A percentile compares a stretch with the other conserved stretches of the same genome.
These are phyloP conservation scores for Boletellus ananas DNA, from an alignment of 768 basidiomycete genomes.

Conservation along the genomic window DNA sequence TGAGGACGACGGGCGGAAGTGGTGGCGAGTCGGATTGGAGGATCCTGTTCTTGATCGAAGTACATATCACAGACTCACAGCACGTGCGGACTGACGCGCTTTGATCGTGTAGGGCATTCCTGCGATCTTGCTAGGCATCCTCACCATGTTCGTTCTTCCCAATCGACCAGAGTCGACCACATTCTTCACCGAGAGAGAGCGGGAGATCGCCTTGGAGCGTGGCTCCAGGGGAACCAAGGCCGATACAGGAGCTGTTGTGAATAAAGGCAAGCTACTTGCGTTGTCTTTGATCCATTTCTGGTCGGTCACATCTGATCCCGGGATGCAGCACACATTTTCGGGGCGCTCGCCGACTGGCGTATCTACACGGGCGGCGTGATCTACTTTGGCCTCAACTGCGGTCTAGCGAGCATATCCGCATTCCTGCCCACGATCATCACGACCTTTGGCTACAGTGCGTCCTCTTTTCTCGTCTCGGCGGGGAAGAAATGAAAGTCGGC, in stretches of 20 bases:
- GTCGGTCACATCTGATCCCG: neutral
- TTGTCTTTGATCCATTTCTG: neutral
- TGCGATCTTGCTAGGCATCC: conserved; percentile 56
- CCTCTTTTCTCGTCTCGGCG: neutral
- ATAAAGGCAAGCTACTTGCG: conserved; percentile 44
- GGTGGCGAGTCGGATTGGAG: conserved; percentile 33
- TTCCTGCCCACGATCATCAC: conserved; percentile 81
- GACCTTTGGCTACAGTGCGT: conserved; percentile 68
- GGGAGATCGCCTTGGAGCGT: conserved; percentile 60
- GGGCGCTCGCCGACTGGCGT: conserved; percentile 72
- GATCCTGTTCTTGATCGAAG: conserved; percentile 69
- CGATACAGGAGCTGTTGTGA: conserved; percentile 61
- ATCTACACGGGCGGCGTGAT: conserved; percentile 64
- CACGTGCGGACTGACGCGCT: no score
- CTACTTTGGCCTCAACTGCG: conserved; percentile 75
- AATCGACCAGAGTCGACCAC: conserved; percentile 68
- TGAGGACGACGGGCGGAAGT: conserved; percentile 21
- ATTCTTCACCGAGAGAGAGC: conserved; percentile 48
- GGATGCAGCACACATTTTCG: conserved; percentile 51
- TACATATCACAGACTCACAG: conserved; percentile 18
- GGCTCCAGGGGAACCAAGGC: conserved; percentile 64
- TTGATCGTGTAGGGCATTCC: conserved; percentile 53
- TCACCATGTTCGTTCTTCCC: conserved; percentile 56
- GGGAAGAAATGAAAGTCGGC: no score
- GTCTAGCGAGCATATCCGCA: conserved; percentile 74